phyloP scores from a whole-genome alignment of 1,139 yeast genomes.

The Pichia sp. region DNA sequence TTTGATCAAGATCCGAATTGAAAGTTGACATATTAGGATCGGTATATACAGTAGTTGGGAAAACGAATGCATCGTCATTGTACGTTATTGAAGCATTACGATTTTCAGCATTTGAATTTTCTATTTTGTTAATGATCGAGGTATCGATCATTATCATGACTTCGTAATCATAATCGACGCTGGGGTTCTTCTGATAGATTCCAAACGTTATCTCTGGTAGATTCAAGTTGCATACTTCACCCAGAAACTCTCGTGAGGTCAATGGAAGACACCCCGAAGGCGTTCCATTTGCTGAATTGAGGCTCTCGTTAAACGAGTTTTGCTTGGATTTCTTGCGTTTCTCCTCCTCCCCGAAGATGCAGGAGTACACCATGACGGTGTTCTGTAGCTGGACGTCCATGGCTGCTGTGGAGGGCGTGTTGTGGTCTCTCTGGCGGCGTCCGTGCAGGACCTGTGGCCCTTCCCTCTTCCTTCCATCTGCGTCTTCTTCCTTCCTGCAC shows the following conservation, averaged over 20 bases:
- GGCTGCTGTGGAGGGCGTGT: not conserved
- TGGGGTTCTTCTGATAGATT: slow-evolving; percentile 6
- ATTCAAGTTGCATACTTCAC: slow-evolving; percentile 5
- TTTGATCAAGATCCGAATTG: not conserved
- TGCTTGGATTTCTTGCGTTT: slow-evolving; percentile 3
- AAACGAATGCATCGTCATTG: no score
- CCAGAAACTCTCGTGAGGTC: slow-evolving; percentile 9
- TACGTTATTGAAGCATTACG: not conserved
- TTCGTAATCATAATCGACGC: slow-evolving; percentile 5
- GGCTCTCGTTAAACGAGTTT: slow-evolving; percentile 2
- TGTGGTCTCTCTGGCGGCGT: not conserved
- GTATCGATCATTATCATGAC: slow-evolving; percentile 13
- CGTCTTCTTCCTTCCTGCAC: no score
- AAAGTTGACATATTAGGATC: not conserved
- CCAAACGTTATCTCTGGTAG: slow-evolving; percentile 6
- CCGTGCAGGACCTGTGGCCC: no score
- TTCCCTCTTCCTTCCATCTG: no score
- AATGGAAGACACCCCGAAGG: not conserved
- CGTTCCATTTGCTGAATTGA: not conserved
- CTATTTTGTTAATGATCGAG: slow-evolving; percentile 5
- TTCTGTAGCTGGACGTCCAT: slow-evolving; percentile 1
- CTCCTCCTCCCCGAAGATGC: slow-evolving; percentile 9
- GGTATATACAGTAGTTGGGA: no score
- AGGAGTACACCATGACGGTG: slow-evolving; percentile 11
- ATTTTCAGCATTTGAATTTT: not conserved